A percentile compares a stretch with the other conserved stretches of the same genome.
Conservation (phyloP, 129 eudicot species). For the Chrysanthemum lavandulifolium region DNA sequence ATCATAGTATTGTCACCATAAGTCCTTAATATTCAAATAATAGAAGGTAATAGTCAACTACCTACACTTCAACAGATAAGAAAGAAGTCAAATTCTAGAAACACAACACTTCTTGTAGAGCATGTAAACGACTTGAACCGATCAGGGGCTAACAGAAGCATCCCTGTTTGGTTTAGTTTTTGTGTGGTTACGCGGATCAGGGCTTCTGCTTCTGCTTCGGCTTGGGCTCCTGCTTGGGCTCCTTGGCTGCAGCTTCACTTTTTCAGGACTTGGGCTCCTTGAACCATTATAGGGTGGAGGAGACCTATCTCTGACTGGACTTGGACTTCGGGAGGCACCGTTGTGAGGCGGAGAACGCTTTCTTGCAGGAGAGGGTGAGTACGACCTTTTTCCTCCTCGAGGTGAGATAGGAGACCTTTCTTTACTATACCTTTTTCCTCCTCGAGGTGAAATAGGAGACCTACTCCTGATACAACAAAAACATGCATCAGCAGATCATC, state of each 20-base stretch:
- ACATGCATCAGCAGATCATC: not conserved
- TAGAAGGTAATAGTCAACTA: too few relatives aligned
- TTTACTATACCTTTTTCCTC: slow-evolving; percentile 19
- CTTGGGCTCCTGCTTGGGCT: not conserved
- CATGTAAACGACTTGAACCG: not conserved
- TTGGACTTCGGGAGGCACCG: slow-evolving; percentile 25
- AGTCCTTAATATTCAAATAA: too few relatives aligned
- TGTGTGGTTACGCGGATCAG: slow-evolving; percentile 14
- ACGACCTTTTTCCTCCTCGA: slow-evolving; percentile 23
- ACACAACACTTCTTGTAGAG: slow-evolving; percentile 2
- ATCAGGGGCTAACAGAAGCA: slow-evolving; percentile 26
- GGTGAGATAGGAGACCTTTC: slow-evolving; percentile 23
- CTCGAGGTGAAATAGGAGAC: slow-evolving; percentile 22
- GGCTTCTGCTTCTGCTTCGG: slow-evolving; percentile 14
- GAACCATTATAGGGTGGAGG: slow-evolving; percentile 27
- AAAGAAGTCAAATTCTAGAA: slow-evolving; percentile 1
- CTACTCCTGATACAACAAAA: not conserved
- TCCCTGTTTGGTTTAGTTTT: slow-evolving; percentile 19
- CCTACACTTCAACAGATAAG: not conserved
- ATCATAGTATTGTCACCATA: too few relatives aligned
- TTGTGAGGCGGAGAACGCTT: slow-evolving; percentile 27
- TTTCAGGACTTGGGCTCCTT: slow-evolving; percentile 25
- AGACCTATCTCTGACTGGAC: slow-evolving; percentile 18
- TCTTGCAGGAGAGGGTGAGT: slow-evolving; percentile 17
- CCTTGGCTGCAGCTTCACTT: not conserved